Evolutionary conservation across 371 early-diverging fungal genomes (phyloP).

Genomic region (Umbelopsis sp.): DNA sequence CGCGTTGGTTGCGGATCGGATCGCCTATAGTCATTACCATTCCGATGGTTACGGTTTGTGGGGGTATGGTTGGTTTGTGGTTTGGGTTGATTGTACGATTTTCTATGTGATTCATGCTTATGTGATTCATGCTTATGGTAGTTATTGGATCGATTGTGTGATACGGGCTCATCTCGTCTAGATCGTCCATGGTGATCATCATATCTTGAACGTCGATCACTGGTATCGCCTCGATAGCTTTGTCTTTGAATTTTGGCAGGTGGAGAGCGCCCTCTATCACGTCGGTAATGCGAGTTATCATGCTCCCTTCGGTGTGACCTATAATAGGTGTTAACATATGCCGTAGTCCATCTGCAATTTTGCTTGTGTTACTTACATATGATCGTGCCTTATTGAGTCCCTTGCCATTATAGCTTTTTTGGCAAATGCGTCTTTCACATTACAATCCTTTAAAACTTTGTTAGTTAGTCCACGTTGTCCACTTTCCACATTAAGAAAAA

Average conservation of each 20-base stretch:
- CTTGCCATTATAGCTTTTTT: neutral
- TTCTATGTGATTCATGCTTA: neutral
- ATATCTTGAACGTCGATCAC: neutral
- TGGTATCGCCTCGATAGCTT: neutral
- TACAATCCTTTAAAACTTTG: neutral
- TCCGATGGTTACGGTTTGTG: neutral
- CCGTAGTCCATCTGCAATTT: neutral
- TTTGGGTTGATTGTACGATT: neutral
- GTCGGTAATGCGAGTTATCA: slow-evolving; percentile 4
- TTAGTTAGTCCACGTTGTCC: neutral
- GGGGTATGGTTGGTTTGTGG: neutral
- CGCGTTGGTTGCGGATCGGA: slow-evolving; percentile 2
- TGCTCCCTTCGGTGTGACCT: neutral
- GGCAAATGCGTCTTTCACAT: slow-evolving; percentile 6
- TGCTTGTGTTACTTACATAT: neutral
- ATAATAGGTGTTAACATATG: neutral
- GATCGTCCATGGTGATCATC: neutral
- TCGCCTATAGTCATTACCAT: neutral
- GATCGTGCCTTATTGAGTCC: neutral
- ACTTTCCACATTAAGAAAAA: neutral
- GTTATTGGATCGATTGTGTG: neutral
- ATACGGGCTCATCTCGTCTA: slow-evolving; percentile 5
- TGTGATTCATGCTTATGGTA: neutral
- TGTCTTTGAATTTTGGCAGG: neutral
- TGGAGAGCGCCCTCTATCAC: neutral